phyloP scores from a whole-genome alignment of 306 rosid genomes.

The Canavalia ensiformis region DNA sequence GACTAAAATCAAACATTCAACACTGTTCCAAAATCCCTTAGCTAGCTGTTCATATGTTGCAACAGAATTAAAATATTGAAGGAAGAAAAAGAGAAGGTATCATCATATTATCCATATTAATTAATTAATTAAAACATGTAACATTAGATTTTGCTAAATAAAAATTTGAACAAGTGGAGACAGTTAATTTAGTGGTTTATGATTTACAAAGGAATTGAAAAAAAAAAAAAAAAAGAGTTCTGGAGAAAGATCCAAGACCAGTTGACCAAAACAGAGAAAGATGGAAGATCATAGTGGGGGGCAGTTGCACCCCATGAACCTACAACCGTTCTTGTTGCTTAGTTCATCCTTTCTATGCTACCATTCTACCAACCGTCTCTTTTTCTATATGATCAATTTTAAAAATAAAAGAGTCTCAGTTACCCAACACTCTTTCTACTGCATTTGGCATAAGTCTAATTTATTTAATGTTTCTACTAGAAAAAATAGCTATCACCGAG shows the following conservation, averaged over 20 bases:
- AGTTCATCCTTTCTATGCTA: conserved; percentile 37
- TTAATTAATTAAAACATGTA: neutral
- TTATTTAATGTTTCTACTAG: neutral
- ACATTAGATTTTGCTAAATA: neutral
- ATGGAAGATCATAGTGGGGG: conserved; percentile 42
- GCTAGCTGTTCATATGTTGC: neutral
- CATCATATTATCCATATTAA: neutral
- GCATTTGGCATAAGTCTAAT: conserved; percentile 41
- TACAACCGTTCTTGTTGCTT: conserved; percentile 55
- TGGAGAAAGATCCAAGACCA: conserved; percentile 15
- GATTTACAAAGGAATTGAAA: neutral
- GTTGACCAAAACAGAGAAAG: neutral
- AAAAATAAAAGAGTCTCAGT: conserved; percentile 39
- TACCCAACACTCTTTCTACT: conserved; percentile 50
- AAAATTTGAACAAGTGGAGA: conserved; percentile 32
- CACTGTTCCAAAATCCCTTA: neutral
- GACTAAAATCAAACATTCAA: neutral
- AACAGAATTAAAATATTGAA: neutral
- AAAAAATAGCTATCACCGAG: neutral
- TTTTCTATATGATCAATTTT: conserved; percentile 42
- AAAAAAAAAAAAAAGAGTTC: neutral
- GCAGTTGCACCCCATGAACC: conserved; percentile 54
- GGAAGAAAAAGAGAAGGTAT: no score
- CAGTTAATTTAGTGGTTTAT: conserved; percentile 37
- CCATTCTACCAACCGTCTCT: conserved; percentile 33